Evolutionary conservation across 139 green algal species (phyloP).

Genomic region (Auxenochlorella protothecoides): DNA sequence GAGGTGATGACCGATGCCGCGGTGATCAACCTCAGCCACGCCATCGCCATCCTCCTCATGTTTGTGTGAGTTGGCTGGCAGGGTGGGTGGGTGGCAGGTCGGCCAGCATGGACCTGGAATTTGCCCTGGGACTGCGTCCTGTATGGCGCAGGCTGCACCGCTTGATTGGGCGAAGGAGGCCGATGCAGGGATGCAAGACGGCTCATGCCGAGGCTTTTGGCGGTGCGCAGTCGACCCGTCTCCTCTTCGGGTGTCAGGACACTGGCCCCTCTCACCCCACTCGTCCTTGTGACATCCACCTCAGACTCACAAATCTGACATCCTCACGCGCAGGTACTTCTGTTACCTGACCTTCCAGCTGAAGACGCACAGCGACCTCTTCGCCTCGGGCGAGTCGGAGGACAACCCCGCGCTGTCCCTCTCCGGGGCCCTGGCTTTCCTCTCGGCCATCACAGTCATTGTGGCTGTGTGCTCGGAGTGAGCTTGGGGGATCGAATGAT

Average conservation of each 20-base stretch:
- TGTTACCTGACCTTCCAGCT: constrained; percentile 79
- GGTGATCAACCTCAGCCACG: constrained; percentile 39
- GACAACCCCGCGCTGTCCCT: constrained; percentile 55
- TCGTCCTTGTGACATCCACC: not conserved
- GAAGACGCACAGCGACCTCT: constrained; percentile 54
- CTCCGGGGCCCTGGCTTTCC: constrained; percentile 28
- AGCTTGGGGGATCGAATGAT: not conserved
- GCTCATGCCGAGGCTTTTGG: too few relatives aligned
- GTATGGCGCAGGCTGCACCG: too few relatives aligned
- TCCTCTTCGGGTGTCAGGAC: too few relatives aligned
- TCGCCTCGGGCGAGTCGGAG: constrained; percentile 24
- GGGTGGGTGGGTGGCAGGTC: not conserved
- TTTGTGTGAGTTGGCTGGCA: constrained; percentile 22
- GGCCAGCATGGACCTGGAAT: too few relatives aligned
- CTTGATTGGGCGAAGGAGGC: too few relatives aligned
- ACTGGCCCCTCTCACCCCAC: not conserved
- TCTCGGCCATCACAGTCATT: constrained; percentile 53
- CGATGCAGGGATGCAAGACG: too few relatives aligned
- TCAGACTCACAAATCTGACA: too few relatives aligned
- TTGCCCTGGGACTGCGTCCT: too few relatives aligned
- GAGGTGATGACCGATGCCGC: constrained; percentile 14
- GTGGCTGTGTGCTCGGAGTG: constrained; percentile 65
- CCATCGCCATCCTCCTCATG: constrained; percentile 50
- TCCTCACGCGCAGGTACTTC: constrained; percentile 39
- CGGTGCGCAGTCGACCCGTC: too few relatives aligned